Evolutionary conservation across 768 basidiomycete genomes (phyloP), one percentile per base, ranked within the genome.

Genomic region (Auriscalpium vulgare): DNA sequence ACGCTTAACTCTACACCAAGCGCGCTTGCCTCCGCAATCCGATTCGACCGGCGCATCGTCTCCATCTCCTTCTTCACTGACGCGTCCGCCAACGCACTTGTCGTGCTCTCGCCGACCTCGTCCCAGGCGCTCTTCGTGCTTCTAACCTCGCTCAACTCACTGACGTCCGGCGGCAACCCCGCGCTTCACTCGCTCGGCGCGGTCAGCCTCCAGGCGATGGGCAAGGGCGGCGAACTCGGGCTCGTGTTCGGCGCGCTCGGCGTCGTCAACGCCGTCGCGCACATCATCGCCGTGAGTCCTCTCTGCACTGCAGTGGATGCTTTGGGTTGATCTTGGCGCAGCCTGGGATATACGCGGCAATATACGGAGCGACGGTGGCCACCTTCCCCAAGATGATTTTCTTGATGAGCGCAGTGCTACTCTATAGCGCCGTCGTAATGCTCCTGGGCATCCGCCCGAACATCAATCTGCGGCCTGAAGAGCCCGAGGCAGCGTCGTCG

Each of bases 61-160:
- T 55, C 59, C 4, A 57, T 62, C 43, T 62, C 59, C 6, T 59
- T 62, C 35, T 62, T 62, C 37, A 56, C 49, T 13, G 61, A 62
- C 43, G 61, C 61, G 35, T 55, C 61, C 3, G 61, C 59, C 23
- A 62, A 62, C 36, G 59, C 56, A 3, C 56, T 62, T 34, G 54
- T 62, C 35, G 54, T 56, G 17, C 51, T 62, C 11, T 44, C 61
- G 5, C 61, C 61, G 36, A 57, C 59, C 3, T 57, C 61, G 19
- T 62, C 61, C n/a, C 61, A 62, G 38, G 50, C 59, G n/a, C 61
- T 62, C 14, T 62, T 62, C n/a, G 44, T 62, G 21, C 47, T 60
- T 45, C 53, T 62, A 43, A 62, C 61, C 4, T 57, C 56, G 5
- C 61, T 62, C 44, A 56, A 54, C 21, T 56, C 61, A 29, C 50